phyloP scores from a whole-genome alignment of 768 basidiomycete genomes.

The Tulasnella sp. region DNA sequence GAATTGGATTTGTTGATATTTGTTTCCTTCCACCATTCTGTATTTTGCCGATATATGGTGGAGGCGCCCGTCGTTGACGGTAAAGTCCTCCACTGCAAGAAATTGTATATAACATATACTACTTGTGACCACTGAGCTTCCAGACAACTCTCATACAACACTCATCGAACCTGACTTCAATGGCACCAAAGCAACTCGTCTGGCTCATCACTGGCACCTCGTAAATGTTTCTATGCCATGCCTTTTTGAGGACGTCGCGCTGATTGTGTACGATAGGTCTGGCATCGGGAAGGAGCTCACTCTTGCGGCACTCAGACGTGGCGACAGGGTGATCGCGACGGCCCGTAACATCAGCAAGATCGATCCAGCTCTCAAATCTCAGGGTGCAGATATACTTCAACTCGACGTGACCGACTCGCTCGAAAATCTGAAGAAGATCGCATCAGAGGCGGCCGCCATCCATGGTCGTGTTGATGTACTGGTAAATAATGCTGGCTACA shows the following conservation, averaged over 20 bases:
- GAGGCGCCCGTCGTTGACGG: too few relatives aligned
- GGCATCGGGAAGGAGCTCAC: conserved; percentile 34
- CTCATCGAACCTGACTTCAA: too few relatives aligned
- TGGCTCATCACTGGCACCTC: conserved; percentile 28
- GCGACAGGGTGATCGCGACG: conserved; percentile 30
- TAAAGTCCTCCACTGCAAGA: too few relatives aligned
- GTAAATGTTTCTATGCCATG: not conserved
- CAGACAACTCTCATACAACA: too few relatives aligned
- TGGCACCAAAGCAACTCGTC: conserved; percentile 18
- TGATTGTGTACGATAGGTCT: conserved; percentile 17
- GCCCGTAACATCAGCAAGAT: conserved; percentile 26
- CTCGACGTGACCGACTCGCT: conserved; percentile 29
- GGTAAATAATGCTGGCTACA: conserved; percentile 39
- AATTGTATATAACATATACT: too few relatives aligned
- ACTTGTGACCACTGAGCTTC: too few relatives aligned
- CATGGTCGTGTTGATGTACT: conserved; percentile 38
- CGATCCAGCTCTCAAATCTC: conserved; percentile 27
- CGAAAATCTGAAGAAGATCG: conserved; percentile 29
- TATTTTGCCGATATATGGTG: too few relatives aligned
- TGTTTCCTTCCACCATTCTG: too few relatives aligned
- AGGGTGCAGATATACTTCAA: conserved; percentile 33
- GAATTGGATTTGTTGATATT: too few relatives aligned
- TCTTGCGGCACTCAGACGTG: conserved; percentile 23
- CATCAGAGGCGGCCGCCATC: conserved; percentile 30
- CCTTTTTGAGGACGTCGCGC: not conserved